These are phyloP conservation scores for Quercus variabilis DNA, from an alignment of 306 rosid species.

Conservation along the genomic window DNA sequence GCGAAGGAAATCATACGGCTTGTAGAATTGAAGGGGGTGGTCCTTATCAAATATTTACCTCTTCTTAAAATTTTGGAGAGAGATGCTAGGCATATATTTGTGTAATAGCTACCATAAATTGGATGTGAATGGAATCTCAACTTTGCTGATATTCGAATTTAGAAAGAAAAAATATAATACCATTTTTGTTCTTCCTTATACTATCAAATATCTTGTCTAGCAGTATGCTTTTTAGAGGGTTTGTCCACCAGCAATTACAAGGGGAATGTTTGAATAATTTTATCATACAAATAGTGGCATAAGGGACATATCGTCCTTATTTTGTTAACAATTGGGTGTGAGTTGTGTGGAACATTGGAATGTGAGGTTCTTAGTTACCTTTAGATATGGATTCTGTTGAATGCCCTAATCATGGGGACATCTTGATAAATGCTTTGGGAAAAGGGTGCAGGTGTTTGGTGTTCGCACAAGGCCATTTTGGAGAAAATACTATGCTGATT, in stretches of 20 bases:
- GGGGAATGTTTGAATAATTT: not conserved
- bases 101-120: not conserved
- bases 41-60: not conserved
- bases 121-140: not conserved
- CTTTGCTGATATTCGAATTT: not conserved
- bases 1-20: constrained; percentile 25
- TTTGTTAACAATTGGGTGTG: not conserved
- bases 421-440: too few species aligned
- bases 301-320: not conserved
- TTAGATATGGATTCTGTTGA: not conserved
- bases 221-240: not conserved
- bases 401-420: too few species aligned
- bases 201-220: not conserved
- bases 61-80: constrained; percentile 2
- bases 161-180: not conserved
- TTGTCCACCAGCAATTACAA: not conserved
- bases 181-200: not conserved
- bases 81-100: not conserved
- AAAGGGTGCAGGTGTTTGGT: too few species aligned
- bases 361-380: not conserved
- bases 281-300: not conserved
- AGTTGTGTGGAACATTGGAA: too few species aligned
- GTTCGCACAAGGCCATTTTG: too few species aligned
- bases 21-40: constrained; percentile 2
- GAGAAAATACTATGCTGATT: too few species aligned